These are phyloP conservation scores for Amylocarpus encephaloides DNA, from an alignment of 2,329 filamentous ascomycete genomes.

Conservation along the genomic window DNA sequence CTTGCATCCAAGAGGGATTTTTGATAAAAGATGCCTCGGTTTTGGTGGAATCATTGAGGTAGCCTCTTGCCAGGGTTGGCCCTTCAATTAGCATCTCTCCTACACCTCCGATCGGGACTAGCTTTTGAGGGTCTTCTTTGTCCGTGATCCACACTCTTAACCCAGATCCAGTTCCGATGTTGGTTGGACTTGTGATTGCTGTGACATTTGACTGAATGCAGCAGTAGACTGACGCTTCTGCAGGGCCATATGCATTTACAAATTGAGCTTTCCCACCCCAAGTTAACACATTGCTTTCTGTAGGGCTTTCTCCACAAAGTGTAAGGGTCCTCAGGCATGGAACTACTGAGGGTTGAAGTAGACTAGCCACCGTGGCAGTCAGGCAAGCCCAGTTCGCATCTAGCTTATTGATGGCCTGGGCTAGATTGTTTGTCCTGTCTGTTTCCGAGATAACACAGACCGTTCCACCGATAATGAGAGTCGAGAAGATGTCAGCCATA, in stretches of 20 bases:
- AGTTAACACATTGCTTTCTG: background rate
- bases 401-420: background rate
- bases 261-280: background rate
- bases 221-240: background rate
- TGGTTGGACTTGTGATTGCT: background rate
- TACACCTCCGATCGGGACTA: background rate
- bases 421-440: background rate
- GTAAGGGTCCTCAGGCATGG: background rate
- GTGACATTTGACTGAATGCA: background rate
- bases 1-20: constrained; percentile 17
- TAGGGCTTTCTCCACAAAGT: background rate
- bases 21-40: constrained; percentile 12
- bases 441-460: background rate
- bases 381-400: background rate
- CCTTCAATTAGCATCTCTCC: background rate
- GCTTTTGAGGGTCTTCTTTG: background rate
- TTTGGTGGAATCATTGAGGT: constrained; percentile 18
- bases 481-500: background rate
- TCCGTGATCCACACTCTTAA: background rate
- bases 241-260: background rate
- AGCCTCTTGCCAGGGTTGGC: constrained; percentile 4
- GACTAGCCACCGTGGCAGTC: background rate
- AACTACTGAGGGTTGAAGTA: background rate
- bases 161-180: background rate
- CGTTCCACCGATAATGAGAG: background rate